Base-by-base conservation (phyloP, 176 grass and related monocot species). In the Thinopyrum elongatum region DNA sequence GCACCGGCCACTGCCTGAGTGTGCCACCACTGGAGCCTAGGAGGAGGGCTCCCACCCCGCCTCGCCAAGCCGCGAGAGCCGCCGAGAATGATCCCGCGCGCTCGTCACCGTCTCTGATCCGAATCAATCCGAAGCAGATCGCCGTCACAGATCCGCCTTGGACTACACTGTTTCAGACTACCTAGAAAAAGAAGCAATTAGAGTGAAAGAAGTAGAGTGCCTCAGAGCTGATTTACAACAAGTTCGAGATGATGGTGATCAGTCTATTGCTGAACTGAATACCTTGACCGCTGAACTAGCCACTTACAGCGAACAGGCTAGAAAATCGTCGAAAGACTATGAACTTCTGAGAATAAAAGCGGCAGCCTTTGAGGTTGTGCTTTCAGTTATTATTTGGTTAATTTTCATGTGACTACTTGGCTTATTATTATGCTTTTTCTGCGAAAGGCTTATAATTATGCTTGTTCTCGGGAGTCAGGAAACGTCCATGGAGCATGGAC, bases 301-400 rank as follows among this genome's bases (percentile, higher is more conserved):
- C 33, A 79, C 84, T 8, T 89, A 46, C 75, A 94, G 84, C 26
- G 93, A 95, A 65, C 13, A 73, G 14, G 35, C 80, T 33, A 82
- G 74, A 29, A 92, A 70, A 21, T 88, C 84, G 30, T 81, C 83
- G 41, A 86, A 92, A 74, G 86, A 91, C n/a, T 38, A 7, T 64
- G 93, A 89, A 17, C 64, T 9, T 12, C 41, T 86, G 36, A 86
- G 46, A 16, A 65, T 25, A 44, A 90, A 84, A 71, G 66, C 88
- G 23, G 36, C 75, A 22, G 67, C 84, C 19, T 89, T 96, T 38
- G 90, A 94, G 97, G 97, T 99, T 85, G 90, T 53, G 65, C 11
- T 10, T 82, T 28, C 14, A 66, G 7, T 38, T 38, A 38, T 87
- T 87, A 25, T 23, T 23, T 27, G 23, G 6, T 76, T 17, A 49